Base-by-base conservation (phyloP, 805 yeast genomes). In the Wickerhamia fluorescens region DNA sequence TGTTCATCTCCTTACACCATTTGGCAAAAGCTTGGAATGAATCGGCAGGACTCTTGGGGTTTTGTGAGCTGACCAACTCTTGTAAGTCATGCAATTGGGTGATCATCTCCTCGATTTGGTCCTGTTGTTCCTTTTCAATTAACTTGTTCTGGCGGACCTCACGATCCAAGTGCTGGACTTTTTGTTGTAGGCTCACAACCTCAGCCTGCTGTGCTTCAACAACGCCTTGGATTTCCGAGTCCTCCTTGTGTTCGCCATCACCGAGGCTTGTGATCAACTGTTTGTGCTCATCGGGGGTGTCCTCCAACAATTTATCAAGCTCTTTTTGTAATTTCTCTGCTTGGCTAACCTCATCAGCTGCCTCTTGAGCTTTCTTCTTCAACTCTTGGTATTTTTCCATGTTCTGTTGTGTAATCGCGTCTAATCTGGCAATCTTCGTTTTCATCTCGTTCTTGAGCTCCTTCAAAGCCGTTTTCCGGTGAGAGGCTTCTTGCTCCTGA, bases 361-460 rank as follows among this genome's bases (percentile, higher is more conserved):
- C 24, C 16, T 16, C 14, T 25, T 12, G n/a, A n/a, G n/a, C n/a
- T n/a, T n/a, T n/a, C n/a, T n/a, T n/a, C n/a, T n/a, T n/a, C n/a
- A n/a, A n/a, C n/a, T n/a, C n/a, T n/a, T 44, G 32, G 27, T 54
- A 47, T 14, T 53, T 42, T 7, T 40, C 42, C 4, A 47, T 40
- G 9, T 49, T 47, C 6, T 54, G 58, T 25, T 45, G 36, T 2
- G 56, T 42, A 2, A 61, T 32, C 6, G 37, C 41, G 14, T 53
- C 52, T 16, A 67, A 43, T 18, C 49, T 50, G 6, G 34, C 40
- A 14, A 59, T 44, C 34, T 58, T 42, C 3, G 35, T 38, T 26
- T 39, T 44, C 38, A 53, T 53, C 27, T 46, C 49, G 2, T 31
- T 36, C 31, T 57, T 53, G 28, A 49, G 41, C 13, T 28, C 36